Evolutionary conservation across 176 grass and related monocot genomes (phyloP).

Genomic region (Carex littledalei): DNA sequence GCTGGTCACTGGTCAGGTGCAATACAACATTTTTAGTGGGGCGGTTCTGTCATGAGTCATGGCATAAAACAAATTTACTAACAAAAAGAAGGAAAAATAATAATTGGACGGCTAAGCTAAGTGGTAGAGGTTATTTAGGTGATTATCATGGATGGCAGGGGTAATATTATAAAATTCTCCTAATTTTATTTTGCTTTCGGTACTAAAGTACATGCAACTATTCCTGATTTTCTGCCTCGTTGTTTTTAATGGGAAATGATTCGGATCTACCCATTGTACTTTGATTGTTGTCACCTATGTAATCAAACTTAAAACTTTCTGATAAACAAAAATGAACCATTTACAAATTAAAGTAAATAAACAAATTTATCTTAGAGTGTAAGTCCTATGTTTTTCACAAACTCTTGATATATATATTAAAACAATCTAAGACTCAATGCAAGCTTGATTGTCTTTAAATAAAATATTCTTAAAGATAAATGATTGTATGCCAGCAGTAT

Average conservation of each 20-base stretch:
- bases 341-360: background rate
- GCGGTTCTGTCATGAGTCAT: conserved; percentile 19
- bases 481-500: background rate
- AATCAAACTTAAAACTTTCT: background rate
- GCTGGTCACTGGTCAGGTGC: background rate
- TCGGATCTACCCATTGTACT: background rate
- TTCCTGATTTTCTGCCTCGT: background rate
- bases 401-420: background rate
- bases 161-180: background rate
- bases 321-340: background rate
- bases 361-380: background rate
- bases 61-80: background rate
- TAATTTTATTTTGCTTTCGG: conserved; percentile 8
- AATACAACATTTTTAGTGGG: conserved; percentile 16
- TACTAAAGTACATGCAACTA: conserved; percentile 16
- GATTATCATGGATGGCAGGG: background rate
- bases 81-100: background rate
- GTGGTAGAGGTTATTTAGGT: background rate
- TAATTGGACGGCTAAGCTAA: background rate
- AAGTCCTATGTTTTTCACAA: background rate
- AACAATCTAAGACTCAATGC: background rate
- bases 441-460: background rate
- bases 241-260: background rate
- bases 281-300: background rate
- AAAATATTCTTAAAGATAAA: background rate